Percentiles rank a stretch among this genome's conserved stretches.
Conservation (phyloP, 2,329 filamentous ascomycete genomes). For the Hypomyces perniciosus region DNA sequence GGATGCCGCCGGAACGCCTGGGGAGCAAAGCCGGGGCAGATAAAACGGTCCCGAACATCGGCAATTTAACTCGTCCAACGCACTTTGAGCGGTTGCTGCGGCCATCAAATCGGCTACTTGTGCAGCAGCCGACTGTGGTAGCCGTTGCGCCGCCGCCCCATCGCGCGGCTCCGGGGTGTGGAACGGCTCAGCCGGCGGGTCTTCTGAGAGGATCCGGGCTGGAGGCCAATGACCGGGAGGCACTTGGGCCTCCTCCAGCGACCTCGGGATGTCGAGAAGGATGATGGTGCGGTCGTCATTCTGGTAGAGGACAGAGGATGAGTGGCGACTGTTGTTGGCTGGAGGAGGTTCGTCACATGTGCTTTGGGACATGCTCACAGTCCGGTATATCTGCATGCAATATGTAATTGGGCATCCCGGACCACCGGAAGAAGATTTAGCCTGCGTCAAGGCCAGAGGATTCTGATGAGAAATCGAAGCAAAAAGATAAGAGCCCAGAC, state of each 20-base stretch:
- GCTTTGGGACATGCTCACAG: slow-evolving; percentile 1
- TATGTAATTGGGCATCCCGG: neutral
- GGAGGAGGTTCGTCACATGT: neutral
- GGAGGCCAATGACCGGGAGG: slow-evolving; percentile 30
- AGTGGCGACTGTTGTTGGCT: neutral
- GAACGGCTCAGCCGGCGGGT: slow-evolving; percentile 40
- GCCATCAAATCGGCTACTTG: slow-evolving; percentile 51
- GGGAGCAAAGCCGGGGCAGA: slow-evolving; percentile 33
- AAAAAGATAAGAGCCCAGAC: too few species aligned
- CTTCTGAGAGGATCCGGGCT: slow-evolving; percentile 41
- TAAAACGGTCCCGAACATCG: slow-evolving; percentile 40
- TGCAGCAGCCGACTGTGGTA: slow-evolving; percentile 34
- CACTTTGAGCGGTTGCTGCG: slow-evolving; percentile 38
- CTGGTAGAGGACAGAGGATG: slow-evolving; percentile 29
- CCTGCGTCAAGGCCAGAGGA: too few species aligned
- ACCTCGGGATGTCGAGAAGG: slow-evolving; percentile 63
- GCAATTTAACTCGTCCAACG: slow-evolving; percentile 32
- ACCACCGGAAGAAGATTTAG: neutral
- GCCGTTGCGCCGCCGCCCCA: neutral
- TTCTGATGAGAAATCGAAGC: too few species aligned
- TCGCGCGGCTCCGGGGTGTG: slow-evolving; percentile 45
- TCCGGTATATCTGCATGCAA: neutral
- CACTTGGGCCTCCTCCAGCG: slow-evolving; percentile 61
- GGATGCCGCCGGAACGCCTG: slow-evolving; percentile 2
- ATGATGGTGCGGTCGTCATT: slow-evolving; percentile 39